phyloP scores from a whole-genome alignment of 306 rosid genomes.

The Glycine tomentella region DNA sequence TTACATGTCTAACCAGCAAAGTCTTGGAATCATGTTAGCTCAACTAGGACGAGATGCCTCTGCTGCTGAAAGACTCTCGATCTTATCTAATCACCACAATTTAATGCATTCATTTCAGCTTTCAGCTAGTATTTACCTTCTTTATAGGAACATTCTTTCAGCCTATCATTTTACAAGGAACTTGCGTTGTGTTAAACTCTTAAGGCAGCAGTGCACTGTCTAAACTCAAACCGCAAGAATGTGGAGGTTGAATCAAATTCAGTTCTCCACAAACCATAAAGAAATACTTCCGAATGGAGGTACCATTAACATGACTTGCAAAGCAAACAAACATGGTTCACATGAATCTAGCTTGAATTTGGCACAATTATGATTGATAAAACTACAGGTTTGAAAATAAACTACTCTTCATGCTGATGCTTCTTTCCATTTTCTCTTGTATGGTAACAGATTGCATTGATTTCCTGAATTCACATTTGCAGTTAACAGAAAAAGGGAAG shows the following conservation, averaged over 20 bases:
- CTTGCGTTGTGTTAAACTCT: constrained; percentile 5
- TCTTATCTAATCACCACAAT: neutral
- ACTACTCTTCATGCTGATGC: neutral
- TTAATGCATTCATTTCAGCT: constrained; percentile 5
- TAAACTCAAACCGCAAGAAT: constrained; percentile 54
- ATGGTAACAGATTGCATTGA: neutral
- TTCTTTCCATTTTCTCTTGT: neutral
- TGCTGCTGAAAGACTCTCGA: constrained; percentile 54
- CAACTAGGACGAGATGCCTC: constrained; percentile 68
- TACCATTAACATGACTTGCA: neutral
- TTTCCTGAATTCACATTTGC: constrained; percentile 37
- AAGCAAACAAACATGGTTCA: constrained; percentile 6
- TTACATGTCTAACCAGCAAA: constrained; percentile 66
- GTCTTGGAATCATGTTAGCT: constrained; percentile 63
- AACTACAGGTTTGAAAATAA: neutral
- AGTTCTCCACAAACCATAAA: constrained; percentile 50
- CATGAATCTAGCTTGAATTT: neutral
- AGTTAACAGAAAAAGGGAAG: constrained; percentile 53
- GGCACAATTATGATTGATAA: neutral
- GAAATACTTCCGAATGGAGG: constrained; percentile 62
- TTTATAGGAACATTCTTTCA: neutral
- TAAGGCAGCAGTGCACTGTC: constrained; percentile 60
- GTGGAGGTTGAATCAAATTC: constrained; percentile 64
- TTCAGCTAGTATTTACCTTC: neutral
- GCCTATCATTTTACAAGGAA: constrained; percentile 9